Evolutionary conservation across 1,284 basidiomycete genomes (phyloP), one percentile per base, ranked within the genome.

Genomic region (Puccinia hordei): DNA sequence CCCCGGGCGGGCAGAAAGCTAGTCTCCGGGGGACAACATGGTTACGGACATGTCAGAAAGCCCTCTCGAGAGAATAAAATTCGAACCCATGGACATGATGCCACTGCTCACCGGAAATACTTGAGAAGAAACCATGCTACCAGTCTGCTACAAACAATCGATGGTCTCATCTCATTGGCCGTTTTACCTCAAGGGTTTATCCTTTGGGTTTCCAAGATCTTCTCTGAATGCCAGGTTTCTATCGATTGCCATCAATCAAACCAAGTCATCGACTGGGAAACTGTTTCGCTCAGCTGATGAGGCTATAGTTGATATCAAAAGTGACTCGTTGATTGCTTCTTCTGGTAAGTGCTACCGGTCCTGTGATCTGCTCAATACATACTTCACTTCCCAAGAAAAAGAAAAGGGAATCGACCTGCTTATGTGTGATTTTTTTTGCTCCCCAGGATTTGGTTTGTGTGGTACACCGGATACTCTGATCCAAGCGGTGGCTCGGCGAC

Each of bases 401-500:
- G n/a, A 22, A 33, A 33, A 59, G 17, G 24, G 3, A 15, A 24
- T 22, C 38, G 63, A 44, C 35, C 35, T 2, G 30, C 19, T 6
- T 9, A 44, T 66, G 19, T 30, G 19, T 63, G 9, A n/a, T 30
- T 15, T 63, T 15, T 33, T 71, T 71, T 22, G 15, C 27, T 55
- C 12, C 49, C 22, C 61, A 80, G 84, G 85, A n/a, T 87, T 87
- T 80, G 85, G 86, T 57, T 83, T 86, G 0, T 87, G 86, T 77
- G 86, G 85, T 17, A 86, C 86, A 1, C 85, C 87, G 85, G 94
- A 96, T 86, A 95, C 94, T 0, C 88, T 97, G 77, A 91, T 97
- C 63, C 87, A 87, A n/a, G 94, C 95, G 1, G 87, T 97, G 59
- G 87, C 90, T 27, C 90, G 90, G 83, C 89, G 92, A 78, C 89